Percentiles rank a stretch among this genome's conserved stretches.
Evolutionary conservation across 2,329 filamentous ascomycete genomes (phyloP).

Genomic region (Diaporthe citrichinensis): DNA sequence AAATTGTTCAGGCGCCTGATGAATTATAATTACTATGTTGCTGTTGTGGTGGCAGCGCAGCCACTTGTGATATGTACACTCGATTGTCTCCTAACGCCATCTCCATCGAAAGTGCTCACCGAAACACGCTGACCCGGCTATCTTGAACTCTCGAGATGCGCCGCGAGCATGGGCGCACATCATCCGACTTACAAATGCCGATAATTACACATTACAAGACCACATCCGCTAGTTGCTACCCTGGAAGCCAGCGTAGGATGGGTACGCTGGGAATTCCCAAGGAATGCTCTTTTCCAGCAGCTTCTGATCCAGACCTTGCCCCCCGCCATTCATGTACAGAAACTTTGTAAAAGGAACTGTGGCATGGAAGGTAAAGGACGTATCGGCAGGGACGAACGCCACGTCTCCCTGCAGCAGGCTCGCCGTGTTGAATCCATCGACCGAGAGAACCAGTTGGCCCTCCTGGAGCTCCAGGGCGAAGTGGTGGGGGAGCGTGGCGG

Average conservation of each 20-base stretch:
- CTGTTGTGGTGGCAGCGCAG: background rate
- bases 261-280: background rate
- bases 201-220: background rate
- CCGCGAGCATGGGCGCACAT: background rate
- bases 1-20: background rate
- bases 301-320: background rate
- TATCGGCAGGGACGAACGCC: background rate
- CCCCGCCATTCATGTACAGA: background rate
- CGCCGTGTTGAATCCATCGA: background rate
- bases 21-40: background rate
- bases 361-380: background rate
- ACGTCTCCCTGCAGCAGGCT: constrained; percentile 1
- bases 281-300: background rate
- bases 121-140: background rate
- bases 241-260: background rate
- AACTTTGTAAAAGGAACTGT: background rate
- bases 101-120: background rate
- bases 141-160: background rate
- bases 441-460: background rate
- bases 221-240: background rate
- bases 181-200: background rate
- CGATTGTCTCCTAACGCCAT: background rate
- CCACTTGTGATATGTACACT: background rate
- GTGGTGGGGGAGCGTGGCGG: background rate
- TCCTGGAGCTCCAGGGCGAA: constrained; percentile 5